Conservation (phyloP, 192 early-diverging fungal genomes). For the Umbelopsis sp. region DNA sequence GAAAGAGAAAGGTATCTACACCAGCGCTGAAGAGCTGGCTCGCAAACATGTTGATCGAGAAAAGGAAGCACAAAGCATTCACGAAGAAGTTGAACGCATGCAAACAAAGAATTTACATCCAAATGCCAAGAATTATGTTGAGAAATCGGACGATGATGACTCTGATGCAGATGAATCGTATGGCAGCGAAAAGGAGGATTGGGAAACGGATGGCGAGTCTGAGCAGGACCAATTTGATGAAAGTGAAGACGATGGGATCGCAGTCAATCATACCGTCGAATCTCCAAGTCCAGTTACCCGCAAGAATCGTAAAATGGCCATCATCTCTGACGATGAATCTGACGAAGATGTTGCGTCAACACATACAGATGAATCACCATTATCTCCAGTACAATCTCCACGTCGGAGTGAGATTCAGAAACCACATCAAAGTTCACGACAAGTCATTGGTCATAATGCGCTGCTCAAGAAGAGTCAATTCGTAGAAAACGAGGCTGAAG, state of each 20-base stretch:
- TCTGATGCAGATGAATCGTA: background rate
- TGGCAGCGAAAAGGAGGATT: slow-evolving; percentile 5
- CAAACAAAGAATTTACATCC: background rate
- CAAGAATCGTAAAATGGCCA: background rate
- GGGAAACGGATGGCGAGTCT: slow-evolving; percentile 8
- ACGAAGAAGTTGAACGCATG: slow-evolving; percentile 14
- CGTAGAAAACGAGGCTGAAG: slow-evolving; percentile 42
- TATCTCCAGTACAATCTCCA: background rate
- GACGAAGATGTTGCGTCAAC: background rate
- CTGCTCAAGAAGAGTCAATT: slow-evolving; percentile 20
- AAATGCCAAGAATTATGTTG: background rate
- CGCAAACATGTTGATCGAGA: slow-evolving; percentile 15
- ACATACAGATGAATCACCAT: background rate
- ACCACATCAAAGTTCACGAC: background rate
- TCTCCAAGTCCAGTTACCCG: background rate
- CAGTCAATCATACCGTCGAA: background rate
- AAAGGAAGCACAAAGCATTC: slow-evolving; percentile 16
- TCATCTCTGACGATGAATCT: slow-evolving; percentile 1
- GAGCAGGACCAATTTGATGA: slow-evolving; percentile 13
- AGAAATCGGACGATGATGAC: background rate
- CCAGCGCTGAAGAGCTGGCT: slow-evolving; percentile 19
- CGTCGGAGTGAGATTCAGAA: background rate
- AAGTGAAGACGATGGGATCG: background rate
- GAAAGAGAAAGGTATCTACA: slow-evolving; percentile 6
- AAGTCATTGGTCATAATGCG: background rate